Evolutionary conservation across 306 rosid genomes (phyloP), one percentile per base, ranked within the genome.

Genomic region (Geum urbanum): DNA sequence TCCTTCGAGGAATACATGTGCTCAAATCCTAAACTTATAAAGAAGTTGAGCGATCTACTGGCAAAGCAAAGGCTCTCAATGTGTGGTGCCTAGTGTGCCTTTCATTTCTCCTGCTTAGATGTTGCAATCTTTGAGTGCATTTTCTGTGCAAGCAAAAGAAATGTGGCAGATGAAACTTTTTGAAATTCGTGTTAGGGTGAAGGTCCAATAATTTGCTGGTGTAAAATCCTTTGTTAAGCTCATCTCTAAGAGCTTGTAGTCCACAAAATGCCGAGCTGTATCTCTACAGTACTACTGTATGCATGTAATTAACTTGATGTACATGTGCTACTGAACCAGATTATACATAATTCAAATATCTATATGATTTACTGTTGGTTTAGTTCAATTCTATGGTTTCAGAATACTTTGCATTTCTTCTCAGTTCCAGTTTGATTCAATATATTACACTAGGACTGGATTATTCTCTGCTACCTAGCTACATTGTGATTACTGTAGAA

Each of bases 41-140:
- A 56, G 79, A 88, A 89, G 76, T 83, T 94, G 45, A 88, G 81
- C 77, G 97, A 88, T 56, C 83, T 90, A 81, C 92, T 94, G 46
- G 85, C 61, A 52, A 94, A 84, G 80, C 98, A 91, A 84, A 94
- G 86, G 78, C 76, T 85, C 66, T 87, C 98, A 67, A 60, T 94
- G 86, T 94, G 97, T 67, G 81, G 84, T 55, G 74, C 86, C 67
- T 90, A 88, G 82, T 70, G 76, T 14, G 56, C 70, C 63, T 69
- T 52, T 45, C 51, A 37, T 71, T 54, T 67, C 74, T 52, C 71
- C 43, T 48, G 57, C 40, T 59, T n/a, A 18, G 16, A 8, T 75
- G 69, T 53, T 72, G 76, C 72, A 62, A 69, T 50, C 63, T 56
- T 62, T 59, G 54, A 69, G 10, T 66, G 66, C 51, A 22, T 10